phyloP scores from a whole-genome alignment of 805 yeast species.

The Yarrowia sp. region DNA sequence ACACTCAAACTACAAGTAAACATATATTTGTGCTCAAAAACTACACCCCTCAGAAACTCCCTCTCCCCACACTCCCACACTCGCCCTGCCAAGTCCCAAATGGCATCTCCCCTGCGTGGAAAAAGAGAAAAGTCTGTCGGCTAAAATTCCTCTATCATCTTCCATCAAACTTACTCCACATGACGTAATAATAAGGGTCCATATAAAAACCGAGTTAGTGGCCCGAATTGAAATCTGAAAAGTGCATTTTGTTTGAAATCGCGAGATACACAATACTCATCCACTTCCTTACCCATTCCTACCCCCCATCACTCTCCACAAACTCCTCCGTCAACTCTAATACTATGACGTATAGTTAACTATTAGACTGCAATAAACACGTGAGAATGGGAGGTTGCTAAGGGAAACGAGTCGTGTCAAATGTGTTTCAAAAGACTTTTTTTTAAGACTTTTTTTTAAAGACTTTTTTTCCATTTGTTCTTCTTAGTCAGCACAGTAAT shows the following conservation, averaged over 20 bases:
- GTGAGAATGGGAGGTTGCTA: background rate
- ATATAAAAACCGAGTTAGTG: too few relatives aligned
- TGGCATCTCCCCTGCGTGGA: background rate
- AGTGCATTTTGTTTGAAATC: background rate
- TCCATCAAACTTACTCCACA: too few relatives aligned
- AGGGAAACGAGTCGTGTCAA: background rate
- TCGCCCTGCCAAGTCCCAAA: too few relatives aligned
- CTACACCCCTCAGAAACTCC: too few relatives aligned
- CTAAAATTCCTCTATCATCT: background rate
- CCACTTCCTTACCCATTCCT: background rate
- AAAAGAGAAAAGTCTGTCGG: background rate
- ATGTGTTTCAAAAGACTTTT: too few relatives aligned
- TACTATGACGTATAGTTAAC: background rate
- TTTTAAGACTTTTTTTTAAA: too few relatives aligned
- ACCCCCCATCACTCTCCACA: background rate
- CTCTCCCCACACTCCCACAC: too few relatives aligned
- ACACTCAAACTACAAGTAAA: too few relatives aligned
- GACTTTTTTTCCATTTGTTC: too few relatives aligned
- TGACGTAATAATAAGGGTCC: too few relatives aligned
- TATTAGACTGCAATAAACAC: background rate
- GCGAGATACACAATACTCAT: background rate
- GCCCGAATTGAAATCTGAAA: background rate
- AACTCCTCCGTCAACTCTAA: background rate
- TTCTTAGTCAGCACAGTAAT: background rate
- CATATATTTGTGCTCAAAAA: too few relatives aligned